These are phyloP conservation scores for Nepenthes gracilis DNA, from an alignment of 148 eudicot genomes.

Conservation along the genomic window DNA sequence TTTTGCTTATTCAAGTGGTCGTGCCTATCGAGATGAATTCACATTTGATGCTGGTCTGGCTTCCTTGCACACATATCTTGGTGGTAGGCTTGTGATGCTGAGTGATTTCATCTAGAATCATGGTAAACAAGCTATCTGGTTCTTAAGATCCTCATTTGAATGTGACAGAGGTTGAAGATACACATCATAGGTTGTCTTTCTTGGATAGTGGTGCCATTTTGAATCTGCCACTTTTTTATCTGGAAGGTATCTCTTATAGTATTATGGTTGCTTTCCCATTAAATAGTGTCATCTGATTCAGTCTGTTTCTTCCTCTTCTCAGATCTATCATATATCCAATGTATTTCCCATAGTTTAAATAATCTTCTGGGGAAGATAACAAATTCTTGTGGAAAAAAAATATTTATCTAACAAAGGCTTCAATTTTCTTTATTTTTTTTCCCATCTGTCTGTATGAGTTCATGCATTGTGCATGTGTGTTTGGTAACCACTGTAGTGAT, in stretches of 20 bases:
- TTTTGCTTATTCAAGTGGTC: conserved; percentile 26
- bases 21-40: conserved; percentile 28
- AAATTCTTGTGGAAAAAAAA: no score
- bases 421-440: no score
- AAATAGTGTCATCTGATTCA: neutral
- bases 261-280: neutral
- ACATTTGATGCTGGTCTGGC: conserved; percentile 58
- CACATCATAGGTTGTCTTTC: conserved; percentile 58
- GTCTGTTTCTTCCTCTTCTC: no score
- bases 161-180: conserved; percentile 82
- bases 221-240: conserved; percentile 63
- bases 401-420: no score
- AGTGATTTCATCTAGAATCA: neutral
- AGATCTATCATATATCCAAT: no score
- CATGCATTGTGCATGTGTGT: no score
- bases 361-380: no score
- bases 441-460: no score
- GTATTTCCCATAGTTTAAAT: no score
- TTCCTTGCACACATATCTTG: conserved; percentile 83
- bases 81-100: conserved; percentile 43
- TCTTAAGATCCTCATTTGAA: conserved; percentile 13
- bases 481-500: no score
- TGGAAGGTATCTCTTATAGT: conserved; percentile 47
- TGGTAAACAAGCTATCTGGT: neutral
- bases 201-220: conserved; percentile 72